Evolutionary conservation across 1,284 basidiomycete genomes (phyloP), one percentile per base, ranked within the genome.

Genomic region (Termitomyces sp.): DNA sequence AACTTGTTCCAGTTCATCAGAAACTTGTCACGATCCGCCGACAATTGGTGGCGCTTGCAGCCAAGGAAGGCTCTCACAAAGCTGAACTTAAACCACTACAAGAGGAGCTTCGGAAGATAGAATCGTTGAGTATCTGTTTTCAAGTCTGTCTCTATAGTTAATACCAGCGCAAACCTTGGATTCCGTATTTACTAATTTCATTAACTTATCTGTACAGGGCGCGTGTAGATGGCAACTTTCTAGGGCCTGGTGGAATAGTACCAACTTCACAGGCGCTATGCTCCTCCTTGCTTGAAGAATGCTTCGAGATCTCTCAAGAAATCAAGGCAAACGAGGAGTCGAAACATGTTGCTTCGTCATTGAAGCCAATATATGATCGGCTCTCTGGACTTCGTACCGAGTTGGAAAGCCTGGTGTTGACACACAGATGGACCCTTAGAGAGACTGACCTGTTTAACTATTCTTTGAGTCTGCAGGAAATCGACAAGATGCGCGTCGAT

Each of bases 391-490:
- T 98, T 66, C 85, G 94, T 57, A 78, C 82, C 8, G 91, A 95
- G 68, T 77, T 98, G 42, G 94, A 98, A 74, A 85, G 89, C 58
- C 75, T 98, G 47, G 92, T 92, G 42, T 77, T 98, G 62, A 98
- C 96, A 1, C 96, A 98, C 70, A 86, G 97, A 44, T 99, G 97
- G 97, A 97, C 90, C 56, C 73, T 99, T 55, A 81, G 95, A 42
- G 97, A 99, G 77, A 99, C 96, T 0, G 96, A 98, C 65, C 74
- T 96, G 21, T 96, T 89, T 81, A 94, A 92, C 71, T 99, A 97
- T 71, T 92, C 93, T 39, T 78, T 96, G 50, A 92, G 92, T 67
- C 75, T 99, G 61, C 91, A 96, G 66, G 95, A 99, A 70, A 95
- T 99, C 52, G 96, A 99, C 73, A 88, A 91, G 68, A 92, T 98